phyloP scores from a whole-genome alignment of 2,329 filamentous ascomycete species.

The Rosellinia necatrix region DNA sequence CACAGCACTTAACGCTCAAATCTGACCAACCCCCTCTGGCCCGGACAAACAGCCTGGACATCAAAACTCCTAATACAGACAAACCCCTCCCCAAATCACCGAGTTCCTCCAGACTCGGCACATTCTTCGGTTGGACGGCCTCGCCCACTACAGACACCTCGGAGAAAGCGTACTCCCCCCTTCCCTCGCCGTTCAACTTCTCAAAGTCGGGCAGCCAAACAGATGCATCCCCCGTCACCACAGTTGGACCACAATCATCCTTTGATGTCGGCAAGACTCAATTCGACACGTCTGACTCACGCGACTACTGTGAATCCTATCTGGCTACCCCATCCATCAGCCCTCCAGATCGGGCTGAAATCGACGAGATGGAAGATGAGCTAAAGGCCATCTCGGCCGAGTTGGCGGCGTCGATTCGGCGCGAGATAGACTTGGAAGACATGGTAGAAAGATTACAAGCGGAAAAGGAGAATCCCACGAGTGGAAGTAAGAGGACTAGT shows the following conservation, averaged over 20 bases:
- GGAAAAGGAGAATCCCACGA: conserved; percentile 66
- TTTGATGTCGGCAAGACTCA: conserved; percentile 47
- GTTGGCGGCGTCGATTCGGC: conserved; percentile 86
- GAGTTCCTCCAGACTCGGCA: conserved; percentile 53
- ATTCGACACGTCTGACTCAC: conserved; percentile 48
- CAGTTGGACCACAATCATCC: conserved; percentile 44
- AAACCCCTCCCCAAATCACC: conserved; percentile 62
- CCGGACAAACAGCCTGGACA: conserved; percentile 35
- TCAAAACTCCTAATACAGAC: conserved; percentile 51
- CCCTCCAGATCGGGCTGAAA: conserved; percentile 54
- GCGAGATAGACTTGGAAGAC: conserved; percentile 97
- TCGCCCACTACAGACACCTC: conserved; percentile 56
- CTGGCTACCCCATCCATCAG: conserved; percentile 53
- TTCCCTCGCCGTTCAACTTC: conserved; percentile 56
- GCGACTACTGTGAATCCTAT: conserved; percentile 57
- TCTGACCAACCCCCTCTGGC: conserved; percentile 43
- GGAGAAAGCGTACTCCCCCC: conserved; percentile 50
- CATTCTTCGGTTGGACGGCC: conserved; percentile 60
- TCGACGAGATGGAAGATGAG: conserved; percentile 93
- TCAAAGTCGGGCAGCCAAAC: conserved; percentile 45
- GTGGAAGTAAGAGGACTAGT: conserved; percentile 75
- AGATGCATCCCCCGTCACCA: conserved; percentile 49
- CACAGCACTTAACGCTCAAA: conserved; percentile 58
- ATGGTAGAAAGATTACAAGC: conserved; percentile 84
- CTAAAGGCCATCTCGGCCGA: conserved; percentile 91